Base-by-base conservation (phyloP, 1,284 basidiomycete genomes). In the Apiotrichum gamsii region DNA sequence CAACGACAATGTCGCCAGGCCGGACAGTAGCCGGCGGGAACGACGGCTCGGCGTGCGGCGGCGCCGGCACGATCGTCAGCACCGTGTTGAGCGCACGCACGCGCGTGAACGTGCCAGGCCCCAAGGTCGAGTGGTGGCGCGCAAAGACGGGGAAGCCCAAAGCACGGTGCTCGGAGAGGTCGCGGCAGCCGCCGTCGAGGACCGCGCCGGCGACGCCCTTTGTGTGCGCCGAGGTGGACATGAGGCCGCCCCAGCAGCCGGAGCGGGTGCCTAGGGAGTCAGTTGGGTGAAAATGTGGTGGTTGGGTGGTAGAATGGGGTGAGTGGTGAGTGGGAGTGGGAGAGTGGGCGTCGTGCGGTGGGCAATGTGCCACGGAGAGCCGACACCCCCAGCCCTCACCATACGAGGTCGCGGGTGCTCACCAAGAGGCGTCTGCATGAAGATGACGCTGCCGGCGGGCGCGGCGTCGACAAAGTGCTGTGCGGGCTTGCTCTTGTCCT, bases 401-500 rank as follows among this genome's bases (percentile, higher is more conserved):
- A 28, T 14, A 52, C 23, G 3, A n/a, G 16, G 74, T n/a, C n/a
- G n/a, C n/a, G n/a, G n/a, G n/a, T n/a, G n/a, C 76, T 57, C 66
- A 87, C 88, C 74, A 60, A 78, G 74, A 29, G 91, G 91, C 8
- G 82, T 81, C 51, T 83, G 79, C 49, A 96, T 82, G 51, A 94
- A 80, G 47, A 91, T 78, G 49, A 94, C 75, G 23, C 79, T 79
- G 1, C 79, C 81, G 14, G 75, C 63, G 8, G 84, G 78, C 4
- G 82, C 82, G 15, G 82, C 82, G 69, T 96, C 91, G 11, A 94
- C 87, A 64, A 90, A 94, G 67, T 95, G 91, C 29, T 78, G 72
- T 0, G 78, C 71, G 0, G 83, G 76, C 62, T 78, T 86, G 0
- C 89, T 84, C 3, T 87, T 78, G 13, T 74, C 64, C 19, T 69